Evolutionary conservation across 495 filamentous ascomycete species (phyloP).

Genomic region (Parachaetomium inaequale): DNA sequence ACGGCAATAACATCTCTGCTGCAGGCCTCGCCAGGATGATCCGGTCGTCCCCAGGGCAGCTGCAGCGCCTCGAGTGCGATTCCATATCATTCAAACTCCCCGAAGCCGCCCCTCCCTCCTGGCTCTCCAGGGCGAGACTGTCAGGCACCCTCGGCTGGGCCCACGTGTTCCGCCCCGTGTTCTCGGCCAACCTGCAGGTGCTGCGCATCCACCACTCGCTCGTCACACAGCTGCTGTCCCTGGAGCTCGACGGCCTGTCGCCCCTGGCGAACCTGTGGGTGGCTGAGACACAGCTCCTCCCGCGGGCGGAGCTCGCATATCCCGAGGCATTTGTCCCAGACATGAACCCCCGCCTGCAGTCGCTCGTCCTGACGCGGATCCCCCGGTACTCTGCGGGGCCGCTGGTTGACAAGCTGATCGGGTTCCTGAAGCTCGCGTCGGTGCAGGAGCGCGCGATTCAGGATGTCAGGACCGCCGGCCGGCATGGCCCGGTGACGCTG

Average conservation of each 20-base stretch:
- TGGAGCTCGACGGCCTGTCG: slow-evolving; percentile 26
- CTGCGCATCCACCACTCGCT: slow-evolving; percentile 48
- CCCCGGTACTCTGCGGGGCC: slow-evolving; percentile 41
- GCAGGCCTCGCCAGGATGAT: slow-evolving; percentile 33
- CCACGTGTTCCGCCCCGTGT: slow-evolving; percentile 44
- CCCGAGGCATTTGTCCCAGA: slow-evolving; percentile 42
- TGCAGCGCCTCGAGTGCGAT: slow-evolving; percentile 47
- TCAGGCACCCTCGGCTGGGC: slow-evolving; percentile 36
- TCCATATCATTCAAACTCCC: slow-evolving; percentile 20
- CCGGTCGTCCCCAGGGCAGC: slow-evolving; percentile 30
- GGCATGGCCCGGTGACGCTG: slow-evolving; percentile 31
- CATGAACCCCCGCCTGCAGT: slow-evolving; percentile 44
- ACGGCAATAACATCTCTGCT: slow-evolving; percentile 35
- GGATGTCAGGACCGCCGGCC: slow-evolving; percentile 9
- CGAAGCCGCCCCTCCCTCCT: slow-evolving; percentile 8
- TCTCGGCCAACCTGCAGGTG: slow-evolving; percentile 42
- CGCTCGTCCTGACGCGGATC: slow-evolving; percentile 39
- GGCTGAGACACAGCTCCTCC: slow-evolving; percentile 38
- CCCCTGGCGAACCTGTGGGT: slow-evolving; percentile 30
- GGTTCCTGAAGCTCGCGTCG: slow-evolving; percentile 38
- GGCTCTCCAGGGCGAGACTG: slow-evolving; percentile 25
- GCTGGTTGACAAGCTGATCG: slow-evolving; percentile 35
- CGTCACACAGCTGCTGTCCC: slow-evolving; percentile 41
- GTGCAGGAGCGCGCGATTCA: slow-evolving; percentile 40
- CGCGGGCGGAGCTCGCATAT: slow-evolving; percentile 36